Evolutionary conservation across 148 eudicot species (phyloP), one percentile per base, ranked within the genome.

Genomic region (Camellia sinensis): DNA sequence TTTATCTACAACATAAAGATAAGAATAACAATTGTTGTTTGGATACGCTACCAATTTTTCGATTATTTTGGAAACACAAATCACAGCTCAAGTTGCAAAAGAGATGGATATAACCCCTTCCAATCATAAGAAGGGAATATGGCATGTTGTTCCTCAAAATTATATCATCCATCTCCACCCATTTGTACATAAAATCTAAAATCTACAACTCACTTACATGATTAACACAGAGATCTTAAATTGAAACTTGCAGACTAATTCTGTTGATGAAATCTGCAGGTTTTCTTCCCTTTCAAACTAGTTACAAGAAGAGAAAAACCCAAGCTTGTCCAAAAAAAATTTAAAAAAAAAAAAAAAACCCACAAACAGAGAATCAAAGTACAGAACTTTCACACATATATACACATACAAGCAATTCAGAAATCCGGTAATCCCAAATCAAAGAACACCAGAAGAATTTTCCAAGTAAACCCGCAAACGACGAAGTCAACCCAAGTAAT

Each of bases 401-500:
- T 17, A 4, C 21, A 71, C 9, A 48, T 17, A 71, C 17, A 21
- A n/a, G 48, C 37, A 50, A 6, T 5, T 46, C 52, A 71, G 12
- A 21, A 46, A 48, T 48, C 11, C 59, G 48, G 59, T n/a, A 19
- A 71, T 71, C 21, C 41, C 40, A 61, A 22, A 45, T 45, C 6
- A 63, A 10, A 61, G 2, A 45, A 41, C 78, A 19, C 40, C 43
- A n/a, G 45, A 62, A 62, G 9, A 4, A 41, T 60, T 43, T 48
- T 17, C 66, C 37, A 61, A 76, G 41, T 61, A 60, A 46, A 76
- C 41, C 44, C 62, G 12, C 62, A 21, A 13, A 18, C 2, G 50
- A 43, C 10, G n/a, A 76, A 76, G 79, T 45, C 68, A 76, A 76
- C 68, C 41, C 54, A n/a, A 48, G 66, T 44, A 6, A 46, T 65